Evolutionary conservation across 768 basidiomycete genomes (phyloP).

Genomic region (Boletus sensibilis): DNA sequence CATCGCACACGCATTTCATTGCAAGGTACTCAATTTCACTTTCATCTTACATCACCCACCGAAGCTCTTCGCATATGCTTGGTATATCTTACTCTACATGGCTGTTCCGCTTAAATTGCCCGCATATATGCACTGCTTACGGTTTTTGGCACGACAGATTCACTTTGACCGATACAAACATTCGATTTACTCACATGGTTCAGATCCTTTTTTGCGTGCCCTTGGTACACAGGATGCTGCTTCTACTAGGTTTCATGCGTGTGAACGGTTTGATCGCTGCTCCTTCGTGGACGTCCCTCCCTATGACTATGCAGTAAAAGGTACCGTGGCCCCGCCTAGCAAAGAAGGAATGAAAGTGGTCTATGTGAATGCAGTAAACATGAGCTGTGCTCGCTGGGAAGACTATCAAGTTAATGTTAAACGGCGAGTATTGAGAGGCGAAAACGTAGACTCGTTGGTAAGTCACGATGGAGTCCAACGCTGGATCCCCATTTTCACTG

Average conservation of each 20-base stretch:
- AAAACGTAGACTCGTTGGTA: conserved; percentile 64
- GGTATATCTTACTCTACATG: neutral
- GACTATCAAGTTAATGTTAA: conserved; percentile 44
- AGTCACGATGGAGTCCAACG: conserved; percentile 7
- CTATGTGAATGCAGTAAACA: conserved; percentile 80
- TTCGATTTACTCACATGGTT: conserved; percentile 53
- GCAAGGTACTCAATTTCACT: conserved; percentile 41
- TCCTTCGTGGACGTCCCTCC: conserved; percentile 48
- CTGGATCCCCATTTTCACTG: neutral
- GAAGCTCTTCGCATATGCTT: neutral
- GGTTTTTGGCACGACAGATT: conserved; percentile 46
- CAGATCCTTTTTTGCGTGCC: conserved; percentile 59
- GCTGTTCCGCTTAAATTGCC: neutral
- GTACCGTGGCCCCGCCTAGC: conserved; percentile 33
- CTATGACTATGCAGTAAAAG: conserved; percentile 15
- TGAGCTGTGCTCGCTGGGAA: conserved; percentile 60
- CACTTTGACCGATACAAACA: conserved; percentile 91
- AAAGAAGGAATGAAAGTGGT: conserved; percentile 60
- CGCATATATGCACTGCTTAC: conserved; percentile 14
- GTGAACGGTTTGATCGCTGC: conserved; percentile 82
- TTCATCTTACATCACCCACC: neutral
- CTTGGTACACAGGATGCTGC: conserved; percentile 61
- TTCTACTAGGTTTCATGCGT: conserved; percentile 87
- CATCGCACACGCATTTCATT: conserved; percentile 62
- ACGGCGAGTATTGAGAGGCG: conserved; percentile 42